Base-by-base conservation (phyloP, 176 grass and related monocot genomes). In the Rhynchospora pubera region DNA sequence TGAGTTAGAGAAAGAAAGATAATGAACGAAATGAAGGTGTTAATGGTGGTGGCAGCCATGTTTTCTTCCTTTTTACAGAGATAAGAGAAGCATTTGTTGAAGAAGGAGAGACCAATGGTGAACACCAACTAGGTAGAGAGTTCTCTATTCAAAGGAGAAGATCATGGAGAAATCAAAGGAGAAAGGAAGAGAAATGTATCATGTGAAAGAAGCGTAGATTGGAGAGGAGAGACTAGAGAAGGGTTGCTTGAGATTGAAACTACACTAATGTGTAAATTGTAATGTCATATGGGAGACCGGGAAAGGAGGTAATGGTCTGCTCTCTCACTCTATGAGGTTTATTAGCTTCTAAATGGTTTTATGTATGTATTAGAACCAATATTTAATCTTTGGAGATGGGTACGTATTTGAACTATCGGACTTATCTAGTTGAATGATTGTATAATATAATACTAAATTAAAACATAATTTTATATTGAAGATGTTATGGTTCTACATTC, bases 201-300 rank as follows among this genome's bases (percentile, higher is more conserved):
- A 94, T 94, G 87, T 90, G 93, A 82, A 67, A 82, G 62, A 81
- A 51, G 89, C 78, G 87, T 86, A 78, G 80, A 78, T 57, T 16
- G 64, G 60, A 59, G 57, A 64, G 16, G 22, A 80, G 62, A 73
- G 55, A 79, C 22, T 48, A 56, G 28, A 62, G 67, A 70, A 48
- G 62, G 70, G 79, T 81, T 81, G 79, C 79, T 81, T 81, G 39
- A 81, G 42, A 45, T 81, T 26, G 60, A 81, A 81, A 81, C 46
- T 56, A 77, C 28, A 80, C 57, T 80, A 23, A 57, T 46, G 77
- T 57, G 26, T 43, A 82, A 28, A 28, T n/a, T 28, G 26, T 28
- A 28, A 91, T 62, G 61, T 23, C 43, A 39, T 60, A 53, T 48
- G 80, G 12, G 83, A 73, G 16, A 57, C 82, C 84, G 88, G 83